phyloP scores from a whole-genome alignment of 768 basidiomycete species.

The Naganishia randhawae region DNA sequence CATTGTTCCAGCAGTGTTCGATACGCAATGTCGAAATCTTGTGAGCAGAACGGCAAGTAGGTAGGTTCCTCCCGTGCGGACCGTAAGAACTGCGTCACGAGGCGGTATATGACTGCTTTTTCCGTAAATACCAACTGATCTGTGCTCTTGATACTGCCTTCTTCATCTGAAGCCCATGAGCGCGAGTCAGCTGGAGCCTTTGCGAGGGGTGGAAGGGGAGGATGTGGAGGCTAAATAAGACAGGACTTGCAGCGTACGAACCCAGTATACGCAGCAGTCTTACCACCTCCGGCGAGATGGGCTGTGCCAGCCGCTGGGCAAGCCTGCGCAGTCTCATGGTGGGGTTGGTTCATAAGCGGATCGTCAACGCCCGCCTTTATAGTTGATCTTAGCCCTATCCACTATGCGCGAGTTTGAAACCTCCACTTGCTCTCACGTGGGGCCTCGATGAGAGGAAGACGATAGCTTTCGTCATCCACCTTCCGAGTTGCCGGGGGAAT shows the following conservation, averaged over 20 bases:
- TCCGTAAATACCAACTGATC: conserved; percentile 4
- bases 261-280: not conserved
- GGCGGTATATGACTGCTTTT: not conserved
- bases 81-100: not conserved
- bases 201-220: not conserved
- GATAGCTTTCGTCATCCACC: no score
- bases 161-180: no score
- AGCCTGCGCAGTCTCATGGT: conserved; percentile 3
- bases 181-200: not conserved
- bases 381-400: no score
- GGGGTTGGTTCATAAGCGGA: not conserved
- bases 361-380: no score
- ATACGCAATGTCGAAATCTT: conserved; percentile 7
- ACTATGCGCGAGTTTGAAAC: no score
- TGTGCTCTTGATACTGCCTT: conserved; percentile 1
- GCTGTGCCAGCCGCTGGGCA: not conserved
- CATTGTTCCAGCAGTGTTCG: not conserved
- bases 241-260: conserved; percentile 10
- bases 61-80: not conserved
- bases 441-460: no score
- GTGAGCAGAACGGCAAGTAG: not conserved
- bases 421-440: conserved; percentile 9
- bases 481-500: no score
- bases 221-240: not conserved
- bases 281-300: not conserved